Evolutionary conservation across 2,329 filamentous ascomycete genomes (phyloP).

Genomic region (Cytospora piceicola): DNA sequence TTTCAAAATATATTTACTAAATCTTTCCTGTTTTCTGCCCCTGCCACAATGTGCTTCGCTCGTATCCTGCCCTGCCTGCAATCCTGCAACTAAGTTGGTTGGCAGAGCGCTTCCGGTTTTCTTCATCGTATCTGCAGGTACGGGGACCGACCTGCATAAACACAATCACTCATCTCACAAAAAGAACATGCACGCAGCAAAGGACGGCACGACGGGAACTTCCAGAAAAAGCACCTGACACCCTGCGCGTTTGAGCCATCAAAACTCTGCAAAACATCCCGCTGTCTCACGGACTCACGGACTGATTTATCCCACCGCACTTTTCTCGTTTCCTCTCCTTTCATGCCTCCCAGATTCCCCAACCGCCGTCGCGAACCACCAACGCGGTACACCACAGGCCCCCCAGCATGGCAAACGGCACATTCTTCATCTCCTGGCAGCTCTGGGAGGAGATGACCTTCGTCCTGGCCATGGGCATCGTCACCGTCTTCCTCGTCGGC

Average conservation of each 20-base stretch:
- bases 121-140: slow-evolving; percentile 29
- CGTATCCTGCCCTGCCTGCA: slow-evolving; percentile 8
- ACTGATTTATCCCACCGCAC: background rate
- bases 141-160: slow-evolving; percentile 14
- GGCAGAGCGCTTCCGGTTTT: slow-evolving; percentile 10
- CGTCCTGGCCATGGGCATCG: slow-evolving; percentile 74
- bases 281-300: background rate
- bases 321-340: background rate
- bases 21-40: background rate
- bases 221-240: background rate
- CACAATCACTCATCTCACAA: background rate
- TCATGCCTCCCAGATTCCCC: background rate
- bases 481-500: slow-evolving; percentile 69
- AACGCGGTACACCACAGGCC: background rate
- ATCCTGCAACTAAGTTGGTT: slow-evolving; percentile 3
- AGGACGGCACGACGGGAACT: background rate
- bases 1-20: background rate
- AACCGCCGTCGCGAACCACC: background rate
- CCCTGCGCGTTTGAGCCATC: background rate
- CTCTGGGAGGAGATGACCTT: slow-evolving; percentile 91
- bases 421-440: slow-evolving; percentile 72
- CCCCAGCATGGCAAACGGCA: slow-evolving; percentile 43
- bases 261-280: background rate
- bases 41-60: background rate
- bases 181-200: background rate